Percentiles rank a stretch among this genome's conserved stretches.
These are phyloP conservation scores for Incumbomyces delicatus DNA, from an alignment of 2,329 filamentous ascomycete genomes.

Conservation along the genomic window DNA sequence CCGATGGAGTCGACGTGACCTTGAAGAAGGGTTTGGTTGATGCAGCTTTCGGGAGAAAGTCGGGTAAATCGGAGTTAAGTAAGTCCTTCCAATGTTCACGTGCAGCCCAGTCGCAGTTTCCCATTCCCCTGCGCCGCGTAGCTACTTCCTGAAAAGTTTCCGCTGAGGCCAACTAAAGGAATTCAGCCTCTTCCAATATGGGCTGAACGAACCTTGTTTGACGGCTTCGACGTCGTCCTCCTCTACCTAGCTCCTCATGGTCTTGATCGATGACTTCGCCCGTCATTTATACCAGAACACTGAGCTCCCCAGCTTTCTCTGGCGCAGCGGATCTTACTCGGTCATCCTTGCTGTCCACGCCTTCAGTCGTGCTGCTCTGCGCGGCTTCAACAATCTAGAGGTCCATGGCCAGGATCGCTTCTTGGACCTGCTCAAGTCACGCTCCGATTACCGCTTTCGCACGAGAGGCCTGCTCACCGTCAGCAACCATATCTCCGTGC, in stretches of 20 bases:
- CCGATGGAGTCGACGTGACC: too few species aligned
- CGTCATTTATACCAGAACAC: constrained; percentile 24
- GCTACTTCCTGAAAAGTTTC: neutral
- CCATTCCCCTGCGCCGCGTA: too few species aligned
- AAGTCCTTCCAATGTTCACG: too few species aligned
- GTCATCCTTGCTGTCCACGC: constrained; percentile 65
- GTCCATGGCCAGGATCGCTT: constrained; percentile 68
- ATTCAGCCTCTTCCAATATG: neutral
- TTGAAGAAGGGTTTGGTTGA: too few species aligned
- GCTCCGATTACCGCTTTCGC: constrained; percentile 56
- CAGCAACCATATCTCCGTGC: constrained; percentile 79
- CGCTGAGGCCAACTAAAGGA: too few species aligned
- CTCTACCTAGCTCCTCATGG: constrained; percentile 8
- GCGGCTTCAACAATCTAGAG: constrained; percentile 63
- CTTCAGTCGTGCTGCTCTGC: constrained; percentile 65
- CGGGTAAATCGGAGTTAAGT: too few species aligned
- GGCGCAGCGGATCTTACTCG: constrained; percentile 63
- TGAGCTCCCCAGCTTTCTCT: constrained; percentile 39
- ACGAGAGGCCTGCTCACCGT: constrained; percentile 81
- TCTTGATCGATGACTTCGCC: constrained; percentile 30
- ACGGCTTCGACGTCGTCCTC: neutral
- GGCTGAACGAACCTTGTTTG: neutral
- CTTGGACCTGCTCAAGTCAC: constrained; percentile 62
- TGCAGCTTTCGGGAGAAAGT: too few species aligned
- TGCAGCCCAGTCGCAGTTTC: too few species aligned